Percentiles rank a stretch among this genome's conserved stretches.
These are phyloP conservation scores for Starmerella lactis-condensi DNA, from an alignment of 805 yeast species.

Conservation along the genomic window DNA sequence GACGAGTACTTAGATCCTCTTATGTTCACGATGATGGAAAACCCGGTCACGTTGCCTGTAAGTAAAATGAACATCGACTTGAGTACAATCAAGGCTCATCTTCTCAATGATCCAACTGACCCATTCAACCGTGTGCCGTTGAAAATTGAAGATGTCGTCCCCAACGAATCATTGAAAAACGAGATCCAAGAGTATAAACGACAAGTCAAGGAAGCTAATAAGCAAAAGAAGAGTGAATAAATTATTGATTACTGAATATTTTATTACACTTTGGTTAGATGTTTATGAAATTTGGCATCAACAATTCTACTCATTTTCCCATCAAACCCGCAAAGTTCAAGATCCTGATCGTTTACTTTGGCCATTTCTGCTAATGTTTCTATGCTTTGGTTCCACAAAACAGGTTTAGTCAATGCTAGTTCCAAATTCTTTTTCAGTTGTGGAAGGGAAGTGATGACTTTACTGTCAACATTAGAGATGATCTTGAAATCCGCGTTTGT, in stretches of 20 bases:
- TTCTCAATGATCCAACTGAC: conserved; percentile 86
- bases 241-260: too few species aligned
- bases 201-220: too few species aligned
- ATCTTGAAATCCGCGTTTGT: conserved; percentile 14
- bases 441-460: conserved; percentile 18
- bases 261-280: too few species aligned
- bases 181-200: conserved; percentile 42
- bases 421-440: conserved; percentile 18
- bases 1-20: conserved; percentile 94
- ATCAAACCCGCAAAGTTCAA: too few species aligned
- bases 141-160: conserved; percentile 70
- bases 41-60: conserved; percentile 86
- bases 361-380: conserved; percentile 4
- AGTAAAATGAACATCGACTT: conserved; percentile 74
- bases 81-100: conserved; percentile 80
- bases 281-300: too few species aligned
- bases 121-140: conserved; percentile 92
- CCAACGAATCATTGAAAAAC: conserved; percentile 48
- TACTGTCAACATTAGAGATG: conserved; percentile 21
- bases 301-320: too few species aligned
- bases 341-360: too few species aligned
- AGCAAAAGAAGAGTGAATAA: too few species aligned
- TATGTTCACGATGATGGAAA: conserved; percentile 88
- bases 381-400: conserved; percentile 19
- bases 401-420: conserved; percentile 19